phyloP scores from a whole-genome alignment of 2,329 filamentous ascomycete species.

The Diaporthe ilicicola region DNA sequence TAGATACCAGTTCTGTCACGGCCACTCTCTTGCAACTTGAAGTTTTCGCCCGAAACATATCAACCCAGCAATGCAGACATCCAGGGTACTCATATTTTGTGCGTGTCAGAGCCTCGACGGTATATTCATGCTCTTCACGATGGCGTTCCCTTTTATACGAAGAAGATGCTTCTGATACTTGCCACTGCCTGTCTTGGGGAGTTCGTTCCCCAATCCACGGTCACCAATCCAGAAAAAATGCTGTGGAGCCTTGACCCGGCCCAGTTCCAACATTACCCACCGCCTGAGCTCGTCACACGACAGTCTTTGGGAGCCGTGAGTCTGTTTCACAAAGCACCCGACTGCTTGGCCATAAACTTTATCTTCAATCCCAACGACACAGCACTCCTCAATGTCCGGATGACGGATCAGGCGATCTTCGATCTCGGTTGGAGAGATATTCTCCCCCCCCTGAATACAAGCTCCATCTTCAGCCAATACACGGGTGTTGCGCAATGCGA shows the following conservation, averaged over 20 bases:
- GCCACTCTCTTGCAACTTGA: too few relatives aligned
- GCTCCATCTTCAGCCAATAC: not conserved
- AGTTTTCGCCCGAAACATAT: too few relatives aligned
- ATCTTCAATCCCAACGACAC: constrained; percentile 75
- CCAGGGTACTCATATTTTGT: too few relatives aligned
- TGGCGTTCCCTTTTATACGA: too few relatives aligned
- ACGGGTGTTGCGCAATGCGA: too few relatives aligned
- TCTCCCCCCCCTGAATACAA: constrained; percentile 67
- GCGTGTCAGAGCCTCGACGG: too few relatives aligned
- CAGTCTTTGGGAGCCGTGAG: too few relatives aligned
- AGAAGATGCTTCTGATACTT: too few relatives aligned
- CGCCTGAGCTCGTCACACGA: constrained; percentile 63
- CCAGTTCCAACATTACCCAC: constrained; percentile 70
- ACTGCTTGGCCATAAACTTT: constrained; percentile 79
- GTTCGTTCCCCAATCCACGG: constrained; percentile 59
- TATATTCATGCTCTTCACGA: too few relatives aligned
- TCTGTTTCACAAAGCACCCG: constrained; percentile 61
- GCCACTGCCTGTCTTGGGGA: constrained; percentile 76
- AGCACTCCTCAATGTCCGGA: constrained; percentile 67
- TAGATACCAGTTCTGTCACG: too few relatives aligned
- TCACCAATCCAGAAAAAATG: constrained; percentile 81
- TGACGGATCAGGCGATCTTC: constrained; percentile 76
- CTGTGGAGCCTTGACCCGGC: constrained; percentile 73
- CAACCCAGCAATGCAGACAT: too few relatives aligned
- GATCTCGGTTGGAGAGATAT: constrained; percentile 78